These are phyloP conservation scores for Kodamaea restingae DNA, from an alignment of 805 yeast species.

Conservation along the genomic window DNA sequence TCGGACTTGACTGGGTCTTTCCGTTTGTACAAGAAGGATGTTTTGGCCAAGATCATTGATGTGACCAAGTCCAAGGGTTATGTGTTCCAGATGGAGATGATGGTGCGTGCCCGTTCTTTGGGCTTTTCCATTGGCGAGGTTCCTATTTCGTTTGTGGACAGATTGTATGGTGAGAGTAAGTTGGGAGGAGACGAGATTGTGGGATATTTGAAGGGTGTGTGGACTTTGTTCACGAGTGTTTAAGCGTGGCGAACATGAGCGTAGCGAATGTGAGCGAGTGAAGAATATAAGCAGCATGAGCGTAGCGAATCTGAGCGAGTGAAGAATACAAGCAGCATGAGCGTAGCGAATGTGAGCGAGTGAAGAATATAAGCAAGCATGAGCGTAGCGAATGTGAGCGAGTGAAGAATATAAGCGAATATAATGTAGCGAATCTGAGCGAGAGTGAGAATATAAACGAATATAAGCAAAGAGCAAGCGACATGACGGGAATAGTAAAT, in stretches of 20 bases:
- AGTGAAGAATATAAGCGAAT: too few relatives aligned
- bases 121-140: constrained; percentile 75
- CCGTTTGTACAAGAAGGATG: constrained; percentile 70
- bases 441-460: too few relatives aligned
- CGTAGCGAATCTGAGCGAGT: too few relatives aligned
- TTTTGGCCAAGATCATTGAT: constrained; percentile 58
- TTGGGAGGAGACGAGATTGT: constrained; percentile 80
- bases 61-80: constrained; percentile 74
- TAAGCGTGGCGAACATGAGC: constrained; percentile 18
- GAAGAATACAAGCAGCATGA: too few relatives aligned
- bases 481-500: too few relatives aligned
- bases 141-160: constrained; percentile 73
- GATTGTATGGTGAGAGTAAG: constrained; percentile 74
- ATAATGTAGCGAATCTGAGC: too few relatives aligned
- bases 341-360: too few relatives aligned
- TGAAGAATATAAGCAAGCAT: too few relatives aligned
- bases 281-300: too few relatives aligned
- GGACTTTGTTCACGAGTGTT: constrained; percentile 62
- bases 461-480: too few relatives aligned
- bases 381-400: too few relatives aligned
- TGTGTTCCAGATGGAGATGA: constrained; percentile 86
- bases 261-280: too few relatives aligned
- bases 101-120: constrained; percentile 74
- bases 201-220: constrained; percentile 72
- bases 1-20: constrained; percentile 75